phyloP scores from a whole-genome alignment of 1,284 basidiomycete genomes.

The Melanopsichium pennsylvanicum region DNA sequence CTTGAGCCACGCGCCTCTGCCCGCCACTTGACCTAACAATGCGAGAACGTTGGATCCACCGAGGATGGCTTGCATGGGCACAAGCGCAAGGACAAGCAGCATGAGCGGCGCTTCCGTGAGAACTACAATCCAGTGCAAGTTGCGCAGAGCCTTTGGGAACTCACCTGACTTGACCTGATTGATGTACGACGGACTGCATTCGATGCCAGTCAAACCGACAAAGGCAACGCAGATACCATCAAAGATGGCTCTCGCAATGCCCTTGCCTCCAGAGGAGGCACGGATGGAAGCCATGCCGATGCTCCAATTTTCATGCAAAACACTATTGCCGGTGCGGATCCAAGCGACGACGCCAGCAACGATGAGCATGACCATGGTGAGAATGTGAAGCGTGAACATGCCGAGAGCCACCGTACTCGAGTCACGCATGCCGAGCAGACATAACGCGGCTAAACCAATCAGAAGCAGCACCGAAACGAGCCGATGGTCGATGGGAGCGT shows the following conservation, averaged over 20 bases:
- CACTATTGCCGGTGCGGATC: constrained; percentile 32
- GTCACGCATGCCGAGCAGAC: constrained; percentile 42
- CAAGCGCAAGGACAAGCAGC: constrained; percentile 43
- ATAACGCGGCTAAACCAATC: constrained; percentile 30
- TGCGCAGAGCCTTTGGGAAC: constrained; percentile 48
- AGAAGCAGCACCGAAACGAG: constrained; percentile 43
- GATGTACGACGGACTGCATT: constrained; percentile 51
- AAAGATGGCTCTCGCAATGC: constrained; percentile 42
- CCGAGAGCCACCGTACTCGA: constrained; percentile 44
- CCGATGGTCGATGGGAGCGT: constrained; percentile 17
- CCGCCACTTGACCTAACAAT: constrained; percentile 27
- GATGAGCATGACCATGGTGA: constrained; percentile 50
- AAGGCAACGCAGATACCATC: constrained; percentile 50
- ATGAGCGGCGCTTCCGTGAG: constrained; percentile 50
- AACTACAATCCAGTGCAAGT: constrained; percentile 39
- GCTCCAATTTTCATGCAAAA: constrained; percentile 42
- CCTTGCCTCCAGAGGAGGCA: constrained; percentile 22
- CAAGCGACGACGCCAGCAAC: constrained; percentile 46
- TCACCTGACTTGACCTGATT: constrained; percentile 42
- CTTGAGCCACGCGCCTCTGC: constrained; percentile 41
- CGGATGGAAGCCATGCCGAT: constrained; percentile 19
- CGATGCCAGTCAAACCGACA: constrained; percentile 55
- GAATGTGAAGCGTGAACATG: constrained; percentile 48
- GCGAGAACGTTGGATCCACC: constrained; percentile 46
- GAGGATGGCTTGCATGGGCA: constrained; percentile 34